These are phyloP conservation scores for Mucor saturninus DNA, from an alignment of 371 early-diverging fungal species.

Conservation along the genomic window DNA sequence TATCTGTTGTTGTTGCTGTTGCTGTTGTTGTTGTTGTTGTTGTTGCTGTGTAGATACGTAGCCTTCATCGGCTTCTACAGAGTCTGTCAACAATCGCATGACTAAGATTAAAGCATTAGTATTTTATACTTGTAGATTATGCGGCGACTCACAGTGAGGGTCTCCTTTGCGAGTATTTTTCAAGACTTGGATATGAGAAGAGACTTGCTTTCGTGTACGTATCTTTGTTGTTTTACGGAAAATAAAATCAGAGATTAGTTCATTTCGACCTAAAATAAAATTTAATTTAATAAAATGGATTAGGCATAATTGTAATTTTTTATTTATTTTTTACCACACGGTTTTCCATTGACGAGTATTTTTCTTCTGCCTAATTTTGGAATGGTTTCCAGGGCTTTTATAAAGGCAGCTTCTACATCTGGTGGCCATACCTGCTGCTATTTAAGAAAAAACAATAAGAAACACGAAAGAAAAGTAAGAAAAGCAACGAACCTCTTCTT, in stretches of 20 bases:
- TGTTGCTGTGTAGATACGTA: conserved; percentile 17
- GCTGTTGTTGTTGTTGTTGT: conserved; percentile 7
- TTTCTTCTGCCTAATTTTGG: conserved; percentile 66
- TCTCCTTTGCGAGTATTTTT: conserved; percentile 73
- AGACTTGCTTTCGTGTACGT: conserved; percentile 78
- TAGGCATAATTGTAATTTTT: neutral
- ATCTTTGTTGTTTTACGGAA: conserved; percentile 65
- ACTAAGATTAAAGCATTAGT: conserved; percentile 31
- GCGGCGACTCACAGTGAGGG: conserved; percentile 51
- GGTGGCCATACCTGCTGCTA: conserved; percentile 72
- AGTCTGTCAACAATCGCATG: conserved; percentile 61
- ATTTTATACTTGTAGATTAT: too few relatives aligned
- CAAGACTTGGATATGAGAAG: conserved; percentile 79
- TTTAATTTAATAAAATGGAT: neutral
- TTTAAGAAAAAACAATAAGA: neutral
- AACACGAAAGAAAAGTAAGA: neutral
- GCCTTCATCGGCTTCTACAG: conserved; percentile 39
- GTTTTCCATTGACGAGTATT: conserved; percentile 65
- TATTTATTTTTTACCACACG: conserved; percentile 52
- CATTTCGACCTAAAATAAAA: conserved; percentile 64
- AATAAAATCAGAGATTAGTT: conserved; percentile 80
- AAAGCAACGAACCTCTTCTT: conserved; percentile 36
- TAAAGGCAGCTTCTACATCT: conserved; percentile 71
- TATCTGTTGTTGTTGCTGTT: conserved; percentile 1
- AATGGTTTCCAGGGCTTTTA: conserved; percentile 65